Conservation (phyloP, 2,329 filamentous ascomycete species). For the Elsinoe batatas region DNA sequence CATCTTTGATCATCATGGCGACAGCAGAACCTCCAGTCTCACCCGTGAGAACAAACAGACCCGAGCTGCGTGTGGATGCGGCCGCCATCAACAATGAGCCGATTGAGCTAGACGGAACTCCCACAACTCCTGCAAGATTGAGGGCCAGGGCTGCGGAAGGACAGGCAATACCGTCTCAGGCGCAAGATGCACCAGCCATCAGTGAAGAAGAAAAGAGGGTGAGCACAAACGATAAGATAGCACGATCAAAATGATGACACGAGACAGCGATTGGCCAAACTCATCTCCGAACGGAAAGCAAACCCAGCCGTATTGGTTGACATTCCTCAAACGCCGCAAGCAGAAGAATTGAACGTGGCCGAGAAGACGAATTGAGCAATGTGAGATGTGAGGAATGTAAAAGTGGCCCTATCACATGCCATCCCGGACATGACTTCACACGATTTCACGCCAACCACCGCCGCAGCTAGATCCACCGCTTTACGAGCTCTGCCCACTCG, state of each 20-base stretch:
- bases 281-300: conserved; percentile 29
- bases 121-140: conserved; percentile 21
- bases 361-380: conserved; percentile 2
- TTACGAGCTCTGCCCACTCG: conserved; percentile 17
- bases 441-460: neutral
- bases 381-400: conserved; percentile 1
- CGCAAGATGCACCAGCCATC: neutral
- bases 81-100: conserved; percentile 35
- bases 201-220: conserved; percentile 3
- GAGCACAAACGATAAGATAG: neutral
- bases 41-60: conserved; percentile 19
- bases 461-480: conserved; percentile 17
- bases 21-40: conserved; percentile 18
- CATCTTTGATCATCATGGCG: neutral
- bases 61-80: conserved; percentile 29
- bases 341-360: conserved; percentile 33
- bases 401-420: neutral
- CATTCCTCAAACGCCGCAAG: conserved; percentile 33
- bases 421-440: conserved; percentile 5
- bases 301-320: conserved; percentile 39
- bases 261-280: conserved; percentile 29
- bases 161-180: neutral
- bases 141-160: conserved; percentile 6
- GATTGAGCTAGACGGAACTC: conserved; percentile 35
- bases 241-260: neutral